Percentiles rank a stretch among this genome's conserved stretches.
Conservation (phyloP, 164 flowering plant genomes). For the Dillenia suffruticosa region DNA sequence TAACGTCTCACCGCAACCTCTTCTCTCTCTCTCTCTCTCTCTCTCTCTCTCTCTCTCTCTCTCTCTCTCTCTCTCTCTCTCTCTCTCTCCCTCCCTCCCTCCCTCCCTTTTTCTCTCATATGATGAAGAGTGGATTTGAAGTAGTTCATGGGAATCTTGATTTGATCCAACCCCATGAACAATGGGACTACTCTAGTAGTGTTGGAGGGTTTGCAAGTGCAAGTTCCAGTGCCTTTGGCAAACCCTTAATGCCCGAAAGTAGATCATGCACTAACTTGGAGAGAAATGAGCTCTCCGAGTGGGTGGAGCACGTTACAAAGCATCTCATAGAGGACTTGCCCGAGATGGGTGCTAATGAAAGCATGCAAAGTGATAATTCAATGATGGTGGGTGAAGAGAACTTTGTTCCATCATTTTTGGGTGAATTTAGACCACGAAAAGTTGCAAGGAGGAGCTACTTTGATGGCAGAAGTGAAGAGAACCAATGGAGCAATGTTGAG, state of each 20-base stretch:
- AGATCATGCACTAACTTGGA: conserved; percentile 14
- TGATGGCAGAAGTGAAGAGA: conserved; percentile 6
- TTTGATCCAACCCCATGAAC: conserved; percentile 43
- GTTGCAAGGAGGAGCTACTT: conserved; percentile 10
- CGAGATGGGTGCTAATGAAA: conserved; percentile 12
- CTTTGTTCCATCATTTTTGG: conserved; percentile 2
- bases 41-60: conserved; percentile 3
- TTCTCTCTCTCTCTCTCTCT: conserved; percentile 8
- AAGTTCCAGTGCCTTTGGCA: background rate
- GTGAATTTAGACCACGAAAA: conserved; percentile 30
- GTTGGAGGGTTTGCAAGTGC: conserved; percentile 5
- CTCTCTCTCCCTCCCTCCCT: background rate
- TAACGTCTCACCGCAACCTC: conserved; percentile 3
- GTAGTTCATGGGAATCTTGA: conserved; percentile 37
- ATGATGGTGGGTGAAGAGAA: conserved; percentile 12
- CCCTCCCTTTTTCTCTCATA: background rate
- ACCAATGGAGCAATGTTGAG: conserved; percentile 15
- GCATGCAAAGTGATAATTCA: conserved; percentile 1
- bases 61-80: conserved; percentile 6
- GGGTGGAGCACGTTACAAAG: conserved; percentile 58
- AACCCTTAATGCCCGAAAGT: conserved; percentile 15
- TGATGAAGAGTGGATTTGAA: conserved; percentile 36
- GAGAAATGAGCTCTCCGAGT: conserved; percentile 46
- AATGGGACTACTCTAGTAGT: conserved; percentile 32
- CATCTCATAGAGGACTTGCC: conserved; percentile 46